Evolutionary conservation across 2,329 filamentous ascomycete genomes (phyloP).

Genomic region (Eutypella sp.): DNA sequence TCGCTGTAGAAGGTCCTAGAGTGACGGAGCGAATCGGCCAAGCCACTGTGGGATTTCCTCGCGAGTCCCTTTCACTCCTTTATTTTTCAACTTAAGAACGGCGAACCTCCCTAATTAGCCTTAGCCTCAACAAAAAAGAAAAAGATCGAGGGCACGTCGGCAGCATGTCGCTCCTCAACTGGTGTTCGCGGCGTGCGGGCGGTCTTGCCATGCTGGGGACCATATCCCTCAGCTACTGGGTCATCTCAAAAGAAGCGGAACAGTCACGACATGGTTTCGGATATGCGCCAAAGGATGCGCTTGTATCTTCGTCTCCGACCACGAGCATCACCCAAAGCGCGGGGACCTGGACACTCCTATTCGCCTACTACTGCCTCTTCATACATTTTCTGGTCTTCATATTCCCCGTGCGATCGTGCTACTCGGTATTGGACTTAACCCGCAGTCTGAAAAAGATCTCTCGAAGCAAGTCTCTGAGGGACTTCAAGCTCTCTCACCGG

Average conservation of each 20-base stretch:
- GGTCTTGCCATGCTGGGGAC: conserved; percentile 50
- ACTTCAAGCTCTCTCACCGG: conserved; percentile 41
- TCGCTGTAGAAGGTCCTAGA: too few species aligned
- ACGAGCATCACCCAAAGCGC: conserved; percentile 33
- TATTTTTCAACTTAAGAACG: too few species aligned
- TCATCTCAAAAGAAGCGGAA: conserved; percentile 46
- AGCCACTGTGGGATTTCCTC: too few species aligned
- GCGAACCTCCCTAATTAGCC: neutral
- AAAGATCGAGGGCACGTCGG: too few species aligned
- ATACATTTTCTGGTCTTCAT: conserved; percentile 60
- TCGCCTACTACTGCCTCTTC: conserved; percentile 60
- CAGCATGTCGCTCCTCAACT: conserved; percentile 49
- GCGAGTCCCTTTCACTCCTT: too few species aligned
- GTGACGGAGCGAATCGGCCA: too few species aligned
- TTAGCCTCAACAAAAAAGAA: too few species aligned
- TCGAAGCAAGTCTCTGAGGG: conserved; percentile 40
- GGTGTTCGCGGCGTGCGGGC: conserved; percentile 49
- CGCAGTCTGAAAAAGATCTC: conserved; percentile 41
- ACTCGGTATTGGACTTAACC: conserved; percentile 55
- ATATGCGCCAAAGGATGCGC: conserved; percentile 34
- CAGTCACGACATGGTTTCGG: conserved; percentile 39
- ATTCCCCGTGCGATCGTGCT: conserved; percentile 60
- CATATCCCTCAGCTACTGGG: conserved; percentile 48
- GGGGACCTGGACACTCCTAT: conserved; percentile 48
- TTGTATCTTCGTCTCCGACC: conserved; percentile 29